These are phyloP conservation scores for Penicillium sp. DNA, from an alignment of 2,329 filamentous ascomycete species.

Conservation along the genomic window DNA sequence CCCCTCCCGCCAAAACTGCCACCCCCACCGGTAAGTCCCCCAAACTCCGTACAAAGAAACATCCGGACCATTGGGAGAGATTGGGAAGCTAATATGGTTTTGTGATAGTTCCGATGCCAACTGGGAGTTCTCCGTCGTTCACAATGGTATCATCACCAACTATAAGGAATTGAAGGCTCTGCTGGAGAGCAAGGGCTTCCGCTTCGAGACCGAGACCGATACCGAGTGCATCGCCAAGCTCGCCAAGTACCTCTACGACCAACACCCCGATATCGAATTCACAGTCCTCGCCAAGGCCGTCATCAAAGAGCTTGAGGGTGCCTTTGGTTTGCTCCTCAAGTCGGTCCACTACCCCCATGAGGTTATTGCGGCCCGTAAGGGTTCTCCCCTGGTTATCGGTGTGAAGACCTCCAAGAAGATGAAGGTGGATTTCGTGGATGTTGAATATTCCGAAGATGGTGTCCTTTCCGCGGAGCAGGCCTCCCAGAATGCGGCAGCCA, in stretches of 20 bases:
- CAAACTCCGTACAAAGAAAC: neutral
- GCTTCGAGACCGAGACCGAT: slow-evolving; percentile 98
- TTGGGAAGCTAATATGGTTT: neutral
- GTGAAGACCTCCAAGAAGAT: slow-evolving; percentile 96
- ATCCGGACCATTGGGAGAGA: neutral
- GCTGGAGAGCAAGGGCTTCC: slow-evolving; percentile 87
- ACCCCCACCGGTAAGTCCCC: slow-evolving; percentile 76
- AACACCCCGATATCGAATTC: slow-evolving; percentile 89
- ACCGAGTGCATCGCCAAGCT: slow-evolving; percentile 99
- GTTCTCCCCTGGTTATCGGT: slow-evolving; percentile 92
- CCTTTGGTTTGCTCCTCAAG: slow-evolving; percentile 94
- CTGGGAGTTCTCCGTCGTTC: slow-evolving; percentile 95
- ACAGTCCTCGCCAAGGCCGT: slow-evolving; percentile 94
- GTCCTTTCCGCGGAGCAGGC: slow-evolving; percentile 85
- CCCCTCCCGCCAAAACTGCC: slow-evolving; percentile 90
- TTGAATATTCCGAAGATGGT: slow-evolving; percentile 87
- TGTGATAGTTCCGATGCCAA: slow-evolving; percentile 68
- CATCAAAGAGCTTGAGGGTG: slow-evolving; percentile 95
- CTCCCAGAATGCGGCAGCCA: slow-evolving; percentile 90
- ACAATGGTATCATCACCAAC: slow-evolving; percentile 99
- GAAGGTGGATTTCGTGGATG: slow-evolving; percentile 99
- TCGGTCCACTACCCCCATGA: slow-evolving; percentile 98
- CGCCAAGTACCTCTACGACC: slow-evolving; percentile 93
- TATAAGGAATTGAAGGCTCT: slow-evolving; percentile 98
- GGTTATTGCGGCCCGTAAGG: slow-evolving; percentile 95